Base-by-base conservation (phyloP, 768 basidiomycete genomes). In the Tulasnella sp. region DNA sequence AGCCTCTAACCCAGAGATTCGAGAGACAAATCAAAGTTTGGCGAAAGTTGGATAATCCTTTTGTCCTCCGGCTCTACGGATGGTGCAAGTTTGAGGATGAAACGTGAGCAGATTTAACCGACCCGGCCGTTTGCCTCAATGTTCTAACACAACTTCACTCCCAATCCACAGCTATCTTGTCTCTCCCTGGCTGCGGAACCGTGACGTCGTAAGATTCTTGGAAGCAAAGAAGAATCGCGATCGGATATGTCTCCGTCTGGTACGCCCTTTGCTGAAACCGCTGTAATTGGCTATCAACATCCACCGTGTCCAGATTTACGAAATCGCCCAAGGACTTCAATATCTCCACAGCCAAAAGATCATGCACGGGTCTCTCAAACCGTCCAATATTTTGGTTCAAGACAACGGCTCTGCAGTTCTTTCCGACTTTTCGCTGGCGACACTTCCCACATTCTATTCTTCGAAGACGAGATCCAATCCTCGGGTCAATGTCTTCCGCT, bases 341-440 rank as follows among this genome's bases (percentile, higher is more conserved):
- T 79, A 79, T n/a, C 78, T 79, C 40, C 78, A 79, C 71, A 74
- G 27, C 31, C 27, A 48, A 18, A 34, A 34, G 8, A 79, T 79
- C 40, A 27, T 79, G 21, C 78, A 79, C 21, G 78, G 68, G 42
- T 31, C 42, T 38, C 62, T 79, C 12, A 62, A 79, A 31, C 44
- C 39, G 1, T 79, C 78, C 72, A 79, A 79, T 48, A 52, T 79
- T 12, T 71, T 79, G n/a, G 78, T 79, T n/a, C 62, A 73, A 14
- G 38, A 72, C 36, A 34, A 72, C 19, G 76, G 76, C 5, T 8
- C 3, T 71, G 68, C 78, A 24, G 14, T 74, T n/a, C 42, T 79
- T 19, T 71, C 78, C 1, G 78, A 79, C 71, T 79, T 79, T 72
- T 42, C 68, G 21, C 78, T 79, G 21, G 44, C 62, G n/a, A 79